Base-by-base conservation (phyloP, 129 eudicot species). In the Flaveria brownii region DNA sequence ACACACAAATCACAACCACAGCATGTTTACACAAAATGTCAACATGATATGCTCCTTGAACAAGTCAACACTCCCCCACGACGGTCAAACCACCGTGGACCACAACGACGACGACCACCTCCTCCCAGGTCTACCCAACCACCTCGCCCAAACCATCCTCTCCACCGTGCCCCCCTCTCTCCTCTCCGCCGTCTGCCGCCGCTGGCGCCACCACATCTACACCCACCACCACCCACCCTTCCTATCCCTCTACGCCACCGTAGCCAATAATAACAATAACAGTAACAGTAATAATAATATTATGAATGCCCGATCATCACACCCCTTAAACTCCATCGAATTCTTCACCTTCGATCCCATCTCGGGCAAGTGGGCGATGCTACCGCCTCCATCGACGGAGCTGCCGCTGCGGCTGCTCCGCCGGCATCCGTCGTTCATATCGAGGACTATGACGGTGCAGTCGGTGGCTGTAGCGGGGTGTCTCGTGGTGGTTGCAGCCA, bases 141-240 rank as follows among this genome's bases (percentile, higher is more conserved):
- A 91, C 78, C 72, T 91, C 17, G 86, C 97, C 28, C 85, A 79
- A 9, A 70, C 85, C 64, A 78, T 85, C 78, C 97, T 91, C 61
- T 71, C 87, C 42, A 10, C 46, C 68, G 76, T 87, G 78, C 82
- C 41, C 8, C 94, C 97, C 1, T 67, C 87, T 8, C 85, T 87
- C 61, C 92, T 88, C 82, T 83, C 79, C 76, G 59, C 73, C 42
- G 92, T 88, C 46, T 85, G 90, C 85, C 76, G 63, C 49, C 80
- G 71, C 60, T 89, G 97, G 96, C 92, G 92, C 59, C 86, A 67
- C 82, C 86, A 86, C 78, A 83, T 91, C 73, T 91, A 88, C 75
- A 85, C 90, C 18, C 89, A 84, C n/a, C 33, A 68, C 50, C 87
- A 85, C 78, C 97, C 96, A 11, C 87, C 90, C 9, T 91, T 88